A percentile compares a stretch with the other conserved stretches of the same genome.
Evolutionary conservation across 192 early-diverging fungal genomes (phyloP).

Genomic region (Kickxella alabastrina): DNA sequence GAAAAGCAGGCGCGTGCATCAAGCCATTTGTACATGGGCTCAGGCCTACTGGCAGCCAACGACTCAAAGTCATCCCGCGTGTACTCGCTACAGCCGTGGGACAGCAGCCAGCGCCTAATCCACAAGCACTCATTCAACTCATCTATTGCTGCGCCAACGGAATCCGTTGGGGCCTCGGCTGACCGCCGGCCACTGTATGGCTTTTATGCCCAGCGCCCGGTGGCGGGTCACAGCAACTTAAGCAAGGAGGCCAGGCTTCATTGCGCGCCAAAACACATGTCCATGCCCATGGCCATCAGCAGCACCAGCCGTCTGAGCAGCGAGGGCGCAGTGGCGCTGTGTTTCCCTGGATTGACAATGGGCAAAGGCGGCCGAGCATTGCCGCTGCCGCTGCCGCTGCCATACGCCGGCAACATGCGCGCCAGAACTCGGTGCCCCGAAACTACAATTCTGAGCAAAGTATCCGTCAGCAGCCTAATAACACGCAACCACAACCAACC

Average conservation of each 20-base stretch:
- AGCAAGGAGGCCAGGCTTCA: background rate
- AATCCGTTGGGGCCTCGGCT: background rate
- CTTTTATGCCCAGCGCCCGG: slow-evolving; percentile 11
- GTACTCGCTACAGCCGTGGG: slow-evolving; percentile 7
- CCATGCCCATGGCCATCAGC: slow-evolving; percentile 16
- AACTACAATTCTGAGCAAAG: background rate
- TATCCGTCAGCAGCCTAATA: background rate
- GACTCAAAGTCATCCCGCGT: slow-evolving; percentile 9
- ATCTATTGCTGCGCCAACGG: background rate
- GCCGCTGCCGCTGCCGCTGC: slow-evolving; percentile 4
- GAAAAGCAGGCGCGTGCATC: slow-evolving; percentile 1
- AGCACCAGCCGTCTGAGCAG: background rate
- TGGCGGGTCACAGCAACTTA: background rate
- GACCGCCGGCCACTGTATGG: slow-evolving; percentile 12
- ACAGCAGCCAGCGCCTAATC: slow-evolving; percentile 12
- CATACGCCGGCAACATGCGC: background rate
- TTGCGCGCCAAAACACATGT: slow-evolving; percentile 20
- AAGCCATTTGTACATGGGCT: background rate
- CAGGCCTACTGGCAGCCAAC: background rate
- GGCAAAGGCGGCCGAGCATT: background rate
- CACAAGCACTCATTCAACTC: slow-evolving; percentile 8
- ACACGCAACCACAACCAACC: background rate
- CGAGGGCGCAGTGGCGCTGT: no score
- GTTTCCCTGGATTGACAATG: no score
- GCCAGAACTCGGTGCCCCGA: background rate